phyloP scores from a whole-genome alignment of 306 rosid species.

The Quercus alba region DNA sequence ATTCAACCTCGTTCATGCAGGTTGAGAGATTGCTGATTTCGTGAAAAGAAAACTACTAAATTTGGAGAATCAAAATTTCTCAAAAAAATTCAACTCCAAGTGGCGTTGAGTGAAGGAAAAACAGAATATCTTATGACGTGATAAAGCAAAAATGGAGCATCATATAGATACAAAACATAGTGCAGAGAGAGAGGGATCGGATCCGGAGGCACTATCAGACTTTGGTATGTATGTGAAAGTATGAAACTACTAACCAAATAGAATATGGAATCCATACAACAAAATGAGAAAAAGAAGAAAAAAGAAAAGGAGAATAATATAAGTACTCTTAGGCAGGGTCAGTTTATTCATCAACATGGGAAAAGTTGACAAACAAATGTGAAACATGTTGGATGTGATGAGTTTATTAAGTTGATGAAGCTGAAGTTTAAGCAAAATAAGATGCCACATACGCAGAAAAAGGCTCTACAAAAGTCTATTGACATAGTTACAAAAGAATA shows the following conservation, averaged over 20 bases:
- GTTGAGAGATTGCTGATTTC: not conserved
- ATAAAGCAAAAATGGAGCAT: conserved; percentile 30
- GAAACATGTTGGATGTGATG: conserved; percentile 1
- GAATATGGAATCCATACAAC: conserved; percentile 39
- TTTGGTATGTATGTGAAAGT: not conserved
- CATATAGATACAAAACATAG: conserved; percentile 27
- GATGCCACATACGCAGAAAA: not conserved
- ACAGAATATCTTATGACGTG: conserved; percentile 39
- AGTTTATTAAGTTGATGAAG: not conserved
- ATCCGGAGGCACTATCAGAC: not conserved
- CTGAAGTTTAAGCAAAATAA: not conserved
- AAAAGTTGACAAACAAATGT: not conserved
- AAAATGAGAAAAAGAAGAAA: not conserved
- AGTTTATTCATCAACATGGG: not conserved
- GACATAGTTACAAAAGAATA: not conserved
- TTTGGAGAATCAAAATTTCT: conserved; percentile 34
- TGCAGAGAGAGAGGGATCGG: conserved; percentile 24
- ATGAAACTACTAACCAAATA: not conserved
- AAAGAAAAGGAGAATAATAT: not conserved
- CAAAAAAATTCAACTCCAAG: conserved; percentile 36
- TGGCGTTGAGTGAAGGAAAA: conserved; percentile 28
- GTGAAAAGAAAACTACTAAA: conserved; percentile 11
- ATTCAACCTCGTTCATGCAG: not conserved
- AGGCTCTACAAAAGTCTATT: not conserved
- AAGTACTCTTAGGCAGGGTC: not conserved